Evolutionary conservation across 768 basidiomycete species (phyloP).

Genomic region (Leccinum pellstonianum): DNA sequence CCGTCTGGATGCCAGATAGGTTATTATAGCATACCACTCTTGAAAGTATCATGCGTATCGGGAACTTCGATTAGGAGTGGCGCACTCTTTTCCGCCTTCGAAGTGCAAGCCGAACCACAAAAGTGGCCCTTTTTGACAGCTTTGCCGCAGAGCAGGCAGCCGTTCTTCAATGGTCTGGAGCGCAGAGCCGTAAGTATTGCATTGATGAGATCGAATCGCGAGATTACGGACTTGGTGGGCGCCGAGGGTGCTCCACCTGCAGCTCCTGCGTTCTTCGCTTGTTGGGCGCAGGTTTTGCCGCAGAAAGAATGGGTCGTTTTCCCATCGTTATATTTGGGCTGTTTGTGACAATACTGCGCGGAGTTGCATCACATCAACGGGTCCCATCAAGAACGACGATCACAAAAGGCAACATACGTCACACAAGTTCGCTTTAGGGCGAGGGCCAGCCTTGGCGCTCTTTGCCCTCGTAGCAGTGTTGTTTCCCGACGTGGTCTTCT

Average conservation of each 20-base stretch:
- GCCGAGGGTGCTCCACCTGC: conserved; percentile 20
- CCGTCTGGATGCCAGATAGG: background rate
- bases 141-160: conserved; percentile 62
- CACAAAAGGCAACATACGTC: conserved; percentile 39
- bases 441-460: conserved; percentile 24
- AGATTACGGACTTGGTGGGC: conserved; percentile 33
- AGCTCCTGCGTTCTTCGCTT: conserved; percentile 35
- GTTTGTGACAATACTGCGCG: conserved; percentile 53
- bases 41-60: conserved; percentile 58
- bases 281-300: conserved; percentile 59
- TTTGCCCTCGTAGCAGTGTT: conserved; percentile 30
- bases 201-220: conserved; percentile 20
- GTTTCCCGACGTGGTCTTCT: conserved; percentile 24
- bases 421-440: conserved; percentile 42
- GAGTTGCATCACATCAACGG: conserved; percentile 7
- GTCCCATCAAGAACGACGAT: background rate
- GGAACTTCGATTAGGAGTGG: conserved; percentile 62
- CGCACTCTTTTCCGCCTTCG: conserved; percentile 52
- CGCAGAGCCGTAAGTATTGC: conserved; percentile 34
- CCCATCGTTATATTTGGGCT: conserved; percentile 60
- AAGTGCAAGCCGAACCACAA: conserved; percentile 54
- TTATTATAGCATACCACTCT: conserved; percentile 47
- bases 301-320: conserved; percentile 61
- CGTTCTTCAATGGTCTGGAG: conserved; percentile 38
- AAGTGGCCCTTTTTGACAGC: conserved; percentile 63